A percentile compares a stretch with the other conserved stretches of the same genome.
Evolutionary conservation across 805 yeast genomes (phyloP).

Genomic region (Suhomyces emberorum): DNA sequence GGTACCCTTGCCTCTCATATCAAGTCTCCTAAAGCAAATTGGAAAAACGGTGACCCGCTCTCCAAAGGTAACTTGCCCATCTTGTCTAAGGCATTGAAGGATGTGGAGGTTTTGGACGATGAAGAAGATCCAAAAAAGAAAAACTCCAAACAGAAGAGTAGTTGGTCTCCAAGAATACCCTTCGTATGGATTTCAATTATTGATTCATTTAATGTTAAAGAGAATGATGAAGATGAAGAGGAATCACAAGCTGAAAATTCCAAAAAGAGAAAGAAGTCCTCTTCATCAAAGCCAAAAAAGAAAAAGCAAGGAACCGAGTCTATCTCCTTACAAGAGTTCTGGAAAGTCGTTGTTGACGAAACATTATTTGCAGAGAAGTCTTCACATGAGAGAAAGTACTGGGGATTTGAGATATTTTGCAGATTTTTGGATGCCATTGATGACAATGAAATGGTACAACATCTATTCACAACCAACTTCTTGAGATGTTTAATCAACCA

Average conservation of each 20-base stretch:
- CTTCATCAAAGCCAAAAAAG: conserved; percentile 20
- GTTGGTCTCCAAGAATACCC: conserved; percentile 74
- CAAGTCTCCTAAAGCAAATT: conserved; percentile 29
- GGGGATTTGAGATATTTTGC: conserved; percentile 76
- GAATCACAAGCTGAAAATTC: conserved; percentile 19
- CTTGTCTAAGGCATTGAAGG: conserved; percentile 63
- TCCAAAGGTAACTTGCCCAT: conserved; percentile 61
- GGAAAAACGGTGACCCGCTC: conserved; percentile 77
- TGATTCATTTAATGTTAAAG: conserved; percentile 32
- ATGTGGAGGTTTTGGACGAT: conserved; percentile 42
- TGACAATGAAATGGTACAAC: conserved; percentile 14
- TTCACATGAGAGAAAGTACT: conserved; percentile 80
- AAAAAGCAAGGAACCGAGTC: conserved; percentile 27
- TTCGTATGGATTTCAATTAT: conserved; percentile 70
- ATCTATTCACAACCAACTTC: conserved; percentile 59
- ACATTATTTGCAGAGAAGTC: conserved; percentile 71
- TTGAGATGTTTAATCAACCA: conserved; percentile 76
- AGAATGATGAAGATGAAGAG: conserved; percentile 16
- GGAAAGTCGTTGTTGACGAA: conserved; percentile 79
- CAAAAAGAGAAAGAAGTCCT: conserved; percentile 33
- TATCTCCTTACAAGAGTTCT: conserved; percentile 54
- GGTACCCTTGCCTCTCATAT: conserved; percentile 8
- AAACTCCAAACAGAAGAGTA: conserved; percentile 51
- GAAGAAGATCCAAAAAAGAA: conserved; percentile 25
- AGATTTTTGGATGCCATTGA: conserved; percentile 35